Evolutionary conservation across 2,329 filamentous ascomycete species (phyloP), one percentile per base, ranked within the genome.

Genomic region (Sporothrix inflata): DNA sequence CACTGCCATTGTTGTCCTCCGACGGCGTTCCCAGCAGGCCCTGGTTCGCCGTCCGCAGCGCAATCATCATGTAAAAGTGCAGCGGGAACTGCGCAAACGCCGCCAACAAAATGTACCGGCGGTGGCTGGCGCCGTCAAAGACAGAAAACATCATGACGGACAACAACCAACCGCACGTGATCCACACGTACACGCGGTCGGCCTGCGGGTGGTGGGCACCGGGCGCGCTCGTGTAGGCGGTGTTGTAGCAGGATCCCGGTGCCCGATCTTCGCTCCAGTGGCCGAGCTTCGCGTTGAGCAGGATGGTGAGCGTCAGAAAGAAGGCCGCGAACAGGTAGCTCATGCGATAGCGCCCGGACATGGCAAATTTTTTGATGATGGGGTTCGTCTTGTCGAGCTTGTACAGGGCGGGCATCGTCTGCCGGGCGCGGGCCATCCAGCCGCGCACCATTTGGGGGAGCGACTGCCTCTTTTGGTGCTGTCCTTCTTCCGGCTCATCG

Each of bases 51-150:
- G 76, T 71, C 16, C 79, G 76, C 65, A 80, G 73, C 11, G 77
- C 77, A 63, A 80, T 74, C 42, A 78, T 76, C 75, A 79, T 79
- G 74, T 80, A 80, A 4, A 80, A 73, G 63, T 80, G 79, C 19
- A 80, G 69, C 9, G 77, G 78, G 73, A 79, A 79, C 71, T 80
- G 78, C 40, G 79, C 45, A 21, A 77, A 74, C 0, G 78, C 76
- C 4, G 77, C 71, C 4, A 77, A 8, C 30, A 80, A 74, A 42
- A 80, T 77, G 19, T 71, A 73, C 53, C 73, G 71, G 3, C 74
- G 71, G n/a, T 73, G 71, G 3, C 70, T 71, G 21, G 73, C 73
- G 19, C 74, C 74, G 3, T 72, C 71, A 40, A 75, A 76, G 14
- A 76, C 71, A n/a, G 75, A 74, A n/a, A 71, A 70, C 60, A 74